phyloP scores from a whole-genome alignment of 1,284 basidiomycete genomes.

The Veloboletus limbatus region DNA sequence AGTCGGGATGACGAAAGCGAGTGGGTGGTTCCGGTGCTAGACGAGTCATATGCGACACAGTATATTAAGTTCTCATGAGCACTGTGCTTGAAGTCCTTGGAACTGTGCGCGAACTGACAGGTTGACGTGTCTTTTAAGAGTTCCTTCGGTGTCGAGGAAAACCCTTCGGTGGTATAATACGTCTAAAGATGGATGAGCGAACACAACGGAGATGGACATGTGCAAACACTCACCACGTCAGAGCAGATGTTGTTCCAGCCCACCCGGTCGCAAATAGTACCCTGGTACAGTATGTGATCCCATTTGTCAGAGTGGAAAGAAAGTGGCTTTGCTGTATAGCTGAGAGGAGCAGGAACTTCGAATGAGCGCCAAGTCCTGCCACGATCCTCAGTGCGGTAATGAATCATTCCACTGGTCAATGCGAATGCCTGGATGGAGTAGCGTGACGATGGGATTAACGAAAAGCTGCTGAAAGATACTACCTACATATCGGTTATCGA shows the following conservation, averaged over 20 bases:
- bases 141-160: slow-evolving; percentile 54
- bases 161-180: slow-evolving; percentile 83
- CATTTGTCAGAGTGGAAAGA: slow-evolving; percentile 84
- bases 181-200: slow-evolving; percentile 42
- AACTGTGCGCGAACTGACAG: slow-evolving; percentile 87
- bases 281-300: slow-evolving; percentile 84
- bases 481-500: slow-evolving; percentile 72
- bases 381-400: slow-evolving; percentile 84
- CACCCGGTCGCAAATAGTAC: slow-evolving; percentile 57
- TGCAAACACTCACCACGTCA: slow-evolving; percentile 59
- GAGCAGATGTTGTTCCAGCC: slow-evolving; percentile 70
- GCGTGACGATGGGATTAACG: not conserved
- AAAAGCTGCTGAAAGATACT: not conserved
- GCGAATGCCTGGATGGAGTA: slow-evolving; percentile 70
- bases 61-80: slow-evolving; percentile 75
- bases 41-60: slow-evolving; percentile 81
- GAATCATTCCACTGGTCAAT: slow-evolving; percentile 64
- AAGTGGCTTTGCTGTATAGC: slow-evolving; percentile 61
- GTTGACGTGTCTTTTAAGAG: slow-evolving; percentile 69
- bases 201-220: slow-evolving; percentile 11
- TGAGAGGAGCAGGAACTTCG: slow-evolving; percentile 60
- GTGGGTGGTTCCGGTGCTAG: slow-evolving; percentile 47
- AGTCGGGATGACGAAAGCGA: slow-evolving; percentile 67
- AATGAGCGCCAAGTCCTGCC: slow-evolving; percentile 86
- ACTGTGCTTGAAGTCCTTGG: slow-evolving; percentile 71